Percentiles rank a stretch among this genome's conserved stretches.
These are phyloP conservation scores for Scheffersomyces parashehatae DNA, from an alignment of 1,139 yeast genomes.

Conservation along the genomic window DNA sequence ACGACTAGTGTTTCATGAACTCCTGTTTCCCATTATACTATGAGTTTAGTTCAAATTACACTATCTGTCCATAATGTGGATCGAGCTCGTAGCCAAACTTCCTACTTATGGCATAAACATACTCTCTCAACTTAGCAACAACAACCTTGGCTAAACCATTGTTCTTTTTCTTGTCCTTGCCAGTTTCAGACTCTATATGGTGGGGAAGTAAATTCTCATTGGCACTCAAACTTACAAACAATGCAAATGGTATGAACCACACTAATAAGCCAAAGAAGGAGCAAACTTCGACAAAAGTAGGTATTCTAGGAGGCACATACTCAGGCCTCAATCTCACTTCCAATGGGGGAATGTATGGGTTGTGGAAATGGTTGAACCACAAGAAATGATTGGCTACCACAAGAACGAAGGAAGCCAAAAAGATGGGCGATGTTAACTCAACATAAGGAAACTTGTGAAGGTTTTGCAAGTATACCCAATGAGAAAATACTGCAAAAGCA, in stretches of 20 bases:
- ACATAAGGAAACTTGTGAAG: conserved; percentile 83
- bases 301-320: conserved; percentile 68
- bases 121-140: conserved; percentile 54
- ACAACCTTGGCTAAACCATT: conserved; percentile 64
- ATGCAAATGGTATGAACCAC: conserved; percentile 92
- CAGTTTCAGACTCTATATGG: conserved; percentile 35
- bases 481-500: conserved; percentile 65
- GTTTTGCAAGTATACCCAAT: conserved; percentile 73
- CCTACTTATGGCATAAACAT: conserved; percentile 48
- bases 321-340: conserved; percentile 57
- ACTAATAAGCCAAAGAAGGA: conserved; percentile 91
- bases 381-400: conserved; percentile 81
- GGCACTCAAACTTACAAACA: conserved; percentile 90
- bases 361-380: conserved; percentile 87
- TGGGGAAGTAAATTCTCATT: conserved; percentile 86
- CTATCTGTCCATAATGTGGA: conserved; percentile 55
- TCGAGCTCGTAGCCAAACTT: conserved; percentile 65
- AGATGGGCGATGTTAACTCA: conserved; percentile 67
- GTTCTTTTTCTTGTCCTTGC: conserved; percentile 30
- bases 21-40: too few relatives aligned
- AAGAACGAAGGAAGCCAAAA: conserved; percentile 67
- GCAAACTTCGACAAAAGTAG: conserved; percentile 84
- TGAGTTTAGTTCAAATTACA: conserved; percentile 15
- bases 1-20: too few relatives aligned
- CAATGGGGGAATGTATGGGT: conserved; percentile 60